Evolutionary conservation across 768 basidiomycete genomes (phyloP), one percentile per base, ranked within the genome.

Genomic region (Agaricus subrufescens): DNA sequence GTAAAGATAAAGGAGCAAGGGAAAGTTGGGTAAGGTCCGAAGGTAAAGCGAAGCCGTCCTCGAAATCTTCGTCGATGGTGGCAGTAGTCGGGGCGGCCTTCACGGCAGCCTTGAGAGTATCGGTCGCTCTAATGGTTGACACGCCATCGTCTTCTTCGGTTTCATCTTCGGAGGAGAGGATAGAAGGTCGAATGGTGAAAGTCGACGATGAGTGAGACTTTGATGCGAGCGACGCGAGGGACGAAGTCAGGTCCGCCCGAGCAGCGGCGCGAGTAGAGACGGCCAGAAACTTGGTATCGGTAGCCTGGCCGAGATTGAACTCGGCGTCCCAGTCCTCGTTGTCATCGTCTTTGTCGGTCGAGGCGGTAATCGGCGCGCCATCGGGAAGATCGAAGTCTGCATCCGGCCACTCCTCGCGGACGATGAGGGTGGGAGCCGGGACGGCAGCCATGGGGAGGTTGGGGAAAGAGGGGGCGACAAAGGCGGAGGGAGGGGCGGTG

Each of bases 361-460:
- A 78, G 38, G 85, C 70, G 62, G 86, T 82, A 50, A 90, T 79
- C 48, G 82, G 75, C 47, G 81, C 81, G 43, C 82, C 90, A 47
- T 93, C 91, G 53, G 87, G 85, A 23, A 93, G 74, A 67, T 91
- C 91, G 66, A 93, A 92, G 71, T 93, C 91, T 59, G 87, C 87
- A 69, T 93, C 91, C 44, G 82, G 79, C 90, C 91, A 93, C 74
- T 91, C 89, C 71, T 93, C 90, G 60, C 81, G 80, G 39, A 76
- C 64, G 42, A 74, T 70, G 59, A 78, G 73, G 46, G 80, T 72
- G 11, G 84, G 86, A 4, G 85, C 81, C 38, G 81, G 82, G 40
- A 84, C 74, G 50, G 85, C 72, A 54, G 76, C 68, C 87, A 89
- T 89, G 52, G 56, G 57, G 46, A 46, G 34, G 46, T 56, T 61